Percentiles rank a stretch among this genome's conserved stretches.
phyloP scores from a whole-genome alignment of 768 basidiomycete species.

The Coprinellus aureogranulatus region DNA sequence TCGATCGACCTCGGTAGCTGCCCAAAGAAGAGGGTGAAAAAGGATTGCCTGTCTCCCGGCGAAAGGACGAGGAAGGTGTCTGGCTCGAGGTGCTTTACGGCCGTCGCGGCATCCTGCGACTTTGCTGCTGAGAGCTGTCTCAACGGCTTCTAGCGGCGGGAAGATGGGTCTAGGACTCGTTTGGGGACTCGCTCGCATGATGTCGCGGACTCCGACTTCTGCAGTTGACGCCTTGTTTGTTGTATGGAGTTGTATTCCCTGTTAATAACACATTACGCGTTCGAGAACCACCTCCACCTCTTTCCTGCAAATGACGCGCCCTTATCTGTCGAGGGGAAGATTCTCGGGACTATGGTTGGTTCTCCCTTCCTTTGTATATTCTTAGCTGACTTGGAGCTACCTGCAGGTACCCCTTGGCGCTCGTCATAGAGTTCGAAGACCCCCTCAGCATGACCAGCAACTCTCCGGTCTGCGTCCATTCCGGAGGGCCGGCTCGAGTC shows the following conservation, averaged over 20 bases:
- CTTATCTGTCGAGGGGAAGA: too few relatives aligned
- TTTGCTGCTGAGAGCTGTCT: conserved; percentile 26
- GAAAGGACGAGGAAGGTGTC: conserved; percentile 6
- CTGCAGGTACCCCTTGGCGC: too few relatives aligned
- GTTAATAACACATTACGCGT: background rate
- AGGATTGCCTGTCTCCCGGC: conserved; percentile 3
- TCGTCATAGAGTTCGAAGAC: too few relatives aligned
- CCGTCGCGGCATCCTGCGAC: conserved; percentile 10
- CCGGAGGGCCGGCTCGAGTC: too few relatives aligned
- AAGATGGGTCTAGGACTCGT: conserved; percentile 1
- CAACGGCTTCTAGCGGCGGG: conserved; percentile 23
- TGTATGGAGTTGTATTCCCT: background rate
- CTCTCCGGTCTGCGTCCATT: too few relatives aligned
- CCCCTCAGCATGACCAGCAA: too few relatives aligned
- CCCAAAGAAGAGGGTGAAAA: conserved; percentile 3
- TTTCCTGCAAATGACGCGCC: background rate
- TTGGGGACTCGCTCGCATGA: background rate
- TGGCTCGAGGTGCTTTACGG: conserved; percentile 12
- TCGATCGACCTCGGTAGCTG: background rate
- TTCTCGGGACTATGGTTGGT: too few relatives aligned
- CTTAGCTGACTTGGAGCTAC: too few relatives aligned
- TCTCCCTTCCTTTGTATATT: too few relatives aligned
- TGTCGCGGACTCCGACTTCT: background rate
- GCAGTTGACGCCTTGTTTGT: background rate
- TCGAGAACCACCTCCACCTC: background rate